Evolutionary conservation across 1,139 yeast species (phyloP).

Genomic region (Arxiozyma telluris): DNA sequence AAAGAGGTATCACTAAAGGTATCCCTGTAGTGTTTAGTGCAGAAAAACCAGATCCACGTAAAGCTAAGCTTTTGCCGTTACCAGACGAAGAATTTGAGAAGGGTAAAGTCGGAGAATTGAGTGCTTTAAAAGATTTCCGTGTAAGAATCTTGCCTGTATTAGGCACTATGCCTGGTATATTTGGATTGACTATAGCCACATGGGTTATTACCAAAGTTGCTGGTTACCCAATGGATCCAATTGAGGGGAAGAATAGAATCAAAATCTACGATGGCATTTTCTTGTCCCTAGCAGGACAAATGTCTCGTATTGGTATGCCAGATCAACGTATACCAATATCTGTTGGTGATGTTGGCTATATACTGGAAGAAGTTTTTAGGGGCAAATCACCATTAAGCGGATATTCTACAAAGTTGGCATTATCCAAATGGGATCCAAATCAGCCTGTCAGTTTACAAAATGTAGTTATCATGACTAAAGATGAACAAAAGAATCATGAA

Average conservation of each 20-base stretch:
- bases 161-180: constrained; percentile 95
- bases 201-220: constrained; percentile 69
- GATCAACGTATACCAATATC: constrained; percentile 71
- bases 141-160: constrained; percentile 89
- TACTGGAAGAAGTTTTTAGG: constrained; percentile 85
- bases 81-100: constrained; percentile 68
- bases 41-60: constrained; percentile 92
- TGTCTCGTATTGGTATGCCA: constrained; percentile 58
- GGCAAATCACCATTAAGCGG: constrained; percentile 91
- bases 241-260: constrained; percentile 83
- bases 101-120: constrained; percentile 79
- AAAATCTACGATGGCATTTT: constrained; percentile 76
- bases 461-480: constrained; percentile 78
- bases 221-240: constrained; percentile 81
- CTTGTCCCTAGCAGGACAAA: constrained; percentile 81
- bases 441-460: constrained; percentile 53
- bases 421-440: constrained; percentile 75
- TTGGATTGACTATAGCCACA: constrained; percentile 84
- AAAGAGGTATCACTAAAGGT: constrained; percentile 63
- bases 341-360: constrained; percentile 63
- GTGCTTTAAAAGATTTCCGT: constrained; percentile 81
- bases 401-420: constrained; percentile 64
- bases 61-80: constrained; percentile 77
- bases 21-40: constrained; percentile 88
- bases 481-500: constrained; percentile 78